phyloP scores from a whole-genome alignment of 306 rosid genomes.

The Acmispon strigosus region DNA sequence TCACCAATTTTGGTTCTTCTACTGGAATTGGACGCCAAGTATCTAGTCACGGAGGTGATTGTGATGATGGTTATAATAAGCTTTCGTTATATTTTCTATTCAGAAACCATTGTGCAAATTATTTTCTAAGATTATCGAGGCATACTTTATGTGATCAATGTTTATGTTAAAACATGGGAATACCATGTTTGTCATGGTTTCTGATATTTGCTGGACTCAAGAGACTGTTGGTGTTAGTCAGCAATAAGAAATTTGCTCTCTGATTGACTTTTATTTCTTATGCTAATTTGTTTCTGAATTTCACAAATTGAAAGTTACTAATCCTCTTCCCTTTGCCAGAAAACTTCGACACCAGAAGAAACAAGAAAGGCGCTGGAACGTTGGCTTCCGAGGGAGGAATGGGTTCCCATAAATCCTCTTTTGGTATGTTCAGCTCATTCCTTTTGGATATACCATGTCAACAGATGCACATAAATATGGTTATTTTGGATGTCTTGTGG shows the following conservation, averaged over 20 bases:
- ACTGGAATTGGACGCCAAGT: neutral
- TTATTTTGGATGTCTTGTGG: neutral
- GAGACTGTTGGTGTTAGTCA: neutral
- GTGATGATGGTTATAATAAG: neutral
- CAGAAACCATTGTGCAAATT: neutral
- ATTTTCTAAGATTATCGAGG: neutral
- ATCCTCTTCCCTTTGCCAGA: constrained; percentile 39
- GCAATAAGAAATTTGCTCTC: neutral
- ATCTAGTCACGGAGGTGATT: neutral
- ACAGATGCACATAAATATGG: neutral
- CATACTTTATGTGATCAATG: neutral
- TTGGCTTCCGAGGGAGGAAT: constrained; percentile 96
- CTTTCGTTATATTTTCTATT: neutral
- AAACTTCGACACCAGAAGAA: constrained; percentile 77
- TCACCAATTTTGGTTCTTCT: neutral
- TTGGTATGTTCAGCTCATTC: constrained; percentile 50
- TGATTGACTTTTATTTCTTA: neutral
- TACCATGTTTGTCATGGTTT: neutral
- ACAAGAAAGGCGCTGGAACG: constrained; percentile 68
- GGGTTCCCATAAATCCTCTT: constrained; percentile 88
- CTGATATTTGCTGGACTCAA: neutral
- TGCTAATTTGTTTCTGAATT: neutral
- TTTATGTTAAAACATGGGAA: neutral
- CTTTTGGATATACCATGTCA: neutral
- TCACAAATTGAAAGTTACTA: constrained; percentile 6